These are phyloP conservation scores for Apiospora marii DNA, from an alignment of 2,329 filamentous ascomycete species.

Conservation along the genomic window DNA sequence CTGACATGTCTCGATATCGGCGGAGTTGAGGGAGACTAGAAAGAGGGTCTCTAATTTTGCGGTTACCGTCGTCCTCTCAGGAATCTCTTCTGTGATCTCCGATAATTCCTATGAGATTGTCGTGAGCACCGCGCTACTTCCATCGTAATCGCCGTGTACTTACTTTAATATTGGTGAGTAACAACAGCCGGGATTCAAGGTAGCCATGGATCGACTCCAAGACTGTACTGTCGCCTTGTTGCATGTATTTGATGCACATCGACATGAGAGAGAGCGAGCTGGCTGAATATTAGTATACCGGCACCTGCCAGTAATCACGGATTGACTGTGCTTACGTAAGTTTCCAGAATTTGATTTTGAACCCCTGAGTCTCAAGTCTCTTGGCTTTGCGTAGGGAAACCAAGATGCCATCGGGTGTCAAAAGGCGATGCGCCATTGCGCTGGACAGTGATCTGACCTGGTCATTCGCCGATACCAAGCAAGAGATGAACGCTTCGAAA, in stretches of 20 bases:
- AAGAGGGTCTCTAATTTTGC: slow-evolving; percentile 69
- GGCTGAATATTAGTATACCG: slow-evolving; percentile 17
- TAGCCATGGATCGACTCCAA: slow-evolving; percentile 62
- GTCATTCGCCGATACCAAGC: slow-evolving; percentile 60
- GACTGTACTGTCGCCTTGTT: slow-evolving; percentile 51
- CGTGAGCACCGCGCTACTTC: background rate
- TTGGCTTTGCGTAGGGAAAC: slow-evolving; percentile 46
- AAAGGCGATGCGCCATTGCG: slow-evolving; percentile 56
- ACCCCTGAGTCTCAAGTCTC: slow-evolving; percentile 46
- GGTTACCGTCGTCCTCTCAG: slow-evolving; percentile 60
- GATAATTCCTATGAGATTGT: slow-evolving; percentile 56
- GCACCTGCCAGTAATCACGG: background rate
- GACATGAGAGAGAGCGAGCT: slow-evolving; percentile 55
- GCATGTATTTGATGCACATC: slow-evolving; percentile 57
- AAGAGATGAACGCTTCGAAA: slow-evolving; percentile 61
- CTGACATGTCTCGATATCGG: slow-evolving; percentile 71
- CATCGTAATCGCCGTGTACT: slow-evolving; percentile 32
- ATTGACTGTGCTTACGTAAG: slow-evolving; percentile 57
- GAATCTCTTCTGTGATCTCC: slow-evolving; percentile 60
- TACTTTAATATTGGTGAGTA: slow-evolving; percentile 61
- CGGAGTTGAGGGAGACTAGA: slow-evolving; percentile 69
- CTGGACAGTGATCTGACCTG: slow-evolving; percentile 57
- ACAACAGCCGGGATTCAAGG: slow-evolving; percentile 60
- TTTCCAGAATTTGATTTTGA: slow-evolving; percentile 59
- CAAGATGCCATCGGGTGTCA: slow-evolving; percentile 48